Percentiles rank a stretch among this genome's conserved stretches.
Evolutionary conservation across 352 stramenopile species (phyloP).

Genomic region (Phytophthora cajani): DNA sequence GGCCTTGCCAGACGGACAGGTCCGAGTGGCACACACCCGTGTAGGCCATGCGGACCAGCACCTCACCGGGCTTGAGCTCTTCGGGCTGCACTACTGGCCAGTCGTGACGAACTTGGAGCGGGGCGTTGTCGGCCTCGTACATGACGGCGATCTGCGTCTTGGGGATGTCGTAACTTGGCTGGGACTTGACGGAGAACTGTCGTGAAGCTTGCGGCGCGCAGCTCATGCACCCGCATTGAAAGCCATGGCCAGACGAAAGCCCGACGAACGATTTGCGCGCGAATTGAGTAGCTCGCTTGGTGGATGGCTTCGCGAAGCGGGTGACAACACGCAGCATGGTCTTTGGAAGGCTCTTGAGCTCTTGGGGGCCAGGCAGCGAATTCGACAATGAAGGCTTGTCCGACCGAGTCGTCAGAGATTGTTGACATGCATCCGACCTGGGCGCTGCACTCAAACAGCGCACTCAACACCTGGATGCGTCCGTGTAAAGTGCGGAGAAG

Average conservation of each 20-base stretch:
- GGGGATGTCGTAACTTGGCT: conserved; percentile 51
- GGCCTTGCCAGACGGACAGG: conserved; percentile 50
- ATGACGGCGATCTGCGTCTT: conserved; percentile 61
- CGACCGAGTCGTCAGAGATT: conserved; percentile 5
- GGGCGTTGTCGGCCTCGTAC: conserved; percentile 55
- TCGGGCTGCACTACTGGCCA: conserved; percentile 56
- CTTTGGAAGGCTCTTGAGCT: not conserved
- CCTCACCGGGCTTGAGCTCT: conserved; percentile 51
- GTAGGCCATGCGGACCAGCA: conserved; percentile 61
- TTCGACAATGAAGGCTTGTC: conserved; percentile 16
- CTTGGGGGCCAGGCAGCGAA: conserved; percentile 1
- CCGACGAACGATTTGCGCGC: conserved; percentile 26
- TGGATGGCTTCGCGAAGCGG: conserved; percentile 28
- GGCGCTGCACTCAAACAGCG: not conserved
- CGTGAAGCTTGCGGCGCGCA: conserved; percentile 21
- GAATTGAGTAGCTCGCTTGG: conserved; percentile 15
- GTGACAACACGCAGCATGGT: conserved; percentile 32
- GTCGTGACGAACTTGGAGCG: conserved; percentile 53
- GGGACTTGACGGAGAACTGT: conserved; percentile 44
- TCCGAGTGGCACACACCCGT: conserved; percentile 61
- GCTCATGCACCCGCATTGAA: conserved; percentile 22
- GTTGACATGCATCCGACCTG: conserved; percentile 1
- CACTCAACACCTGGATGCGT: conserved; percentile 11
- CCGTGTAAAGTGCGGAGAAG: conserved; percentile 13
- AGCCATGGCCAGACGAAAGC: conserved; percentile 9